Evolutionary conservation across 2,329 filamentous ascomycete species (phyloP).

Genomic region (Aspergillus pseudotamarii): DNA sequence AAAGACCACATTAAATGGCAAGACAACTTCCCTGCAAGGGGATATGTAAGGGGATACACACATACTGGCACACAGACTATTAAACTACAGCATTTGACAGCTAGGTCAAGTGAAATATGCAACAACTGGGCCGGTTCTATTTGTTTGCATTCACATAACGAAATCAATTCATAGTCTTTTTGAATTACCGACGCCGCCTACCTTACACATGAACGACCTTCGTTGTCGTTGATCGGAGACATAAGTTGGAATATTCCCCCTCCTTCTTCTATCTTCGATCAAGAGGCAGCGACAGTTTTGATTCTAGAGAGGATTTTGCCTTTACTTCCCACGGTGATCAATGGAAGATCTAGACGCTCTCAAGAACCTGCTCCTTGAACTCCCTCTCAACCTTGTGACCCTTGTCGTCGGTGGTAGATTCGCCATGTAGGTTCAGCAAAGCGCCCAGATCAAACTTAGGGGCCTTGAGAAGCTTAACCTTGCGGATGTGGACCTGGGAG

Average conservation of each 20-base stretch:
- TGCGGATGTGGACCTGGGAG: conserved; percentile 93
- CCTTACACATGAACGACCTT: conserved; percentile 1
- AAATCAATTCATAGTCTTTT: conserved; percentile 13
- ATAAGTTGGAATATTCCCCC: not conserved
- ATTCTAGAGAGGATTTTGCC: not conserved
- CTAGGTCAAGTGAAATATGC: not conserved
- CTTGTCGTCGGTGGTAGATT: conserved; percentile 92
- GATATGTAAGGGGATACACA: not conserved
- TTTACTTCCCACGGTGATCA: conserved; percentile 75
- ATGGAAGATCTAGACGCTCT: conserved; percentile 77
- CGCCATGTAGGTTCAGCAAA: conserved; percentile 94
- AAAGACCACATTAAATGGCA: not conserved
- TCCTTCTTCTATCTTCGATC: not conserved
- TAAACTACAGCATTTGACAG: not conserved
- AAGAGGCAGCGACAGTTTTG: not conserved
- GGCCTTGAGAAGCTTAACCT: conserved; percentile 98
- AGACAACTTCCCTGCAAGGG: not conserved
- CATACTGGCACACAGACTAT: not conserved
- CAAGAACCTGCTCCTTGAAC: conserved; percentile 97
- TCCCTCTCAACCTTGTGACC: conserved; percentile 98
- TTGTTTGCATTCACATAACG: conserved; percentile 5
- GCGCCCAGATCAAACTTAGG: conserved; percentile 99
- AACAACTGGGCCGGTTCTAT: not conserved
- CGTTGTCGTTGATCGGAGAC: not conserved
- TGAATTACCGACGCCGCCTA: conserved; percentile 8